These are phyloP conservation scores for Zymoseptoria crescenta DNA, from an alignment of 2,329 filamentous ascomycete genomes.

Conservation along the genomic window DNA sequence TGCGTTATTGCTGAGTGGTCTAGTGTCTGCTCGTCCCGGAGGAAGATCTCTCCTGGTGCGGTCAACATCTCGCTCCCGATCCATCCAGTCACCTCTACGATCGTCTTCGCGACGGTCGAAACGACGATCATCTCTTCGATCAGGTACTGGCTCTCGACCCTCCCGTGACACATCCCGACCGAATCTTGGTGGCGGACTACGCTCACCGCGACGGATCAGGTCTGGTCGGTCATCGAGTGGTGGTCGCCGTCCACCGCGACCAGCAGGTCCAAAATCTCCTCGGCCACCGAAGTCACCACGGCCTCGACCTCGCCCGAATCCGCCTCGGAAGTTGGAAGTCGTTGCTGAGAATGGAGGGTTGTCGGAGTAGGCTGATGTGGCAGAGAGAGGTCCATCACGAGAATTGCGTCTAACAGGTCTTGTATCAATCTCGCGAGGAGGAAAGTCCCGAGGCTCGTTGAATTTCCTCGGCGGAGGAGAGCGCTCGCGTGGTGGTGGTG, in stretches of 20 bases:
- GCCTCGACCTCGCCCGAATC: conserved; percentile 40
- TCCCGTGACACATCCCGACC: conserved; percentile 43
- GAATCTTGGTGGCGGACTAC: conserved; percentile 42
- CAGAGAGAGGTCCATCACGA: conserved; percentile 64
- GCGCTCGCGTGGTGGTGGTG: conserved; percentile 54
- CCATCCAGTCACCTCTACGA: conserved; percentile 31
- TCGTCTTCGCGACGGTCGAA: conserved; percentile 39
- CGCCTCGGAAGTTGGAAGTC: conserved; percentile 36
- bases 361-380: conserved; percentile 63
- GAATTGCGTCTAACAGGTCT: conserved; percentile 61
- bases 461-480: conserved; percentile 52
- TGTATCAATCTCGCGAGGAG: conserved; percentile 56
- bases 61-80: conserved; percentile 35
- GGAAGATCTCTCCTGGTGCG: conserved; percentile 24
- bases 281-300: conserved; percentile 45
- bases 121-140: conserved; percentile 38
- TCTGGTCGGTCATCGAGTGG: conserved; percentile 42
- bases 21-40: conserved; percentile 23
- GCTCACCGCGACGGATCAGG: conserved; percentile 47
- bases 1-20: conserved; percentile 20
- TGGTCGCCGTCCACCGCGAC: conserved; percentile 39
- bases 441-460: conserved; percentile 55
- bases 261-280: conserved; percentile 21
- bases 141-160: conserved; percentile 23
- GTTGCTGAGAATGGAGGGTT: conserved; percentile 51